Evolutionary conservation across 192 early-diverging fungal genomes (phyloP), one percentile per base, ranked within the genome.

Genomic region (Cladochytrium replicatum): DNA sequence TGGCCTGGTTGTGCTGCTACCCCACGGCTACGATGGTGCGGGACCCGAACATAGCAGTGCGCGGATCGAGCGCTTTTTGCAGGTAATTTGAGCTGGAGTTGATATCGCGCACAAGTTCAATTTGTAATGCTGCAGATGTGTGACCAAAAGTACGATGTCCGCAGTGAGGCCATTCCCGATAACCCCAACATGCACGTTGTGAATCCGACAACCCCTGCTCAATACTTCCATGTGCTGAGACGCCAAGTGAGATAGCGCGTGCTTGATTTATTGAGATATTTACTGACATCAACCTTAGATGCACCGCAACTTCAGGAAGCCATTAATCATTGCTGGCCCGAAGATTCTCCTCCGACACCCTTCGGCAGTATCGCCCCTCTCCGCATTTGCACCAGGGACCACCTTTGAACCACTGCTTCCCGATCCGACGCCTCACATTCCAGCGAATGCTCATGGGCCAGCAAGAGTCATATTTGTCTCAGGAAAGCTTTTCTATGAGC

Each of bases 211-310:
- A 89, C 85, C 1, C 34, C 34, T 13, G n/a, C n/a, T n/a, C n/a
- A 97, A 60, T 91, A 89, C 62, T 97, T 95, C 77, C 94, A 97
- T 61, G 67, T 89, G 30, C 66, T 97, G n/a, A 78, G 94, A 29
- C 80, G 94, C 31, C 93, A 97, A 61, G 73, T 82, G 63, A 50
- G 49, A 13, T n/a, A 15, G 46, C 6, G 8, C 9, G 30, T 8
- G 0, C 40, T 6, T 26, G 25, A 34, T 5, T 22, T 11, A 24
- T 23, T 25, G 2, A n/a, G n/a, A 25, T 27, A 3, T 21, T 72
- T 13, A n/a, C 32, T 21, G 29, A 32, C 29, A 30, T 46, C 13
- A 21, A 31, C 43, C 50, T 5, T 61, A 80, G 69, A 85, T 93
- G 82, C 56, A 66, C 26, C 83, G 89, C 42, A 72, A 81, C 58